phyloP scores from a whole-genome alignment of 139 green algal genomes.

The Gonium pectorale region DNA sequence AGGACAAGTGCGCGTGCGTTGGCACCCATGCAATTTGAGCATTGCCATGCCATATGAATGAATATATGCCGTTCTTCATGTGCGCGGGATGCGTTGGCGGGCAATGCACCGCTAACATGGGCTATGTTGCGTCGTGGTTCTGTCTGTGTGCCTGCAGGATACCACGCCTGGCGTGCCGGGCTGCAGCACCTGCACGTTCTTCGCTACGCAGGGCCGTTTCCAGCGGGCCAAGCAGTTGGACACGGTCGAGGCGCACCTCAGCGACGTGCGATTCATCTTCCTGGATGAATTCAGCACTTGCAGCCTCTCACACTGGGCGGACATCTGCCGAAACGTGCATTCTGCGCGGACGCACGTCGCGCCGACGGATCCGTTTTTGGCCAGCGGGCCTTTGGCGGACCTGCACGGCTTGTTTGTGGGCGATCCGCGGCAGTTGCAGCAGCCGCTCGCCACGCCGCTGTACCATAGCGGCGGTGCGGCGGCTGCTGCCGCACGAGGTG shows the following conservation, averaged over 20 bases:
- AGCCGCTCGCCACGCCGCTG: background rate
- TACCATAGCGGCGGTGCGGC: background rate
- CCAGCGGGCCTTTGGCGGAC: background rate
- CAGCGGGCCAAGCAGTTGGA: too few relatives aligned
- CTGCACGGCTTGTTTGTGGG: background rate
- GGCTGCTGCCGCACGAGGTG: too few relatives aligned
- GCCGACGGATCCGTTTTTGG: background rate
- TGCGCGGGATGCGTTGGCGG: too few relatives aligned
- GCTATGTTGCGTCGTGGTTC: background rate
- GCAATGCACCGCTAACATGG: background rate
- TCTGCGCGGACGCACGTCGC: background rate
- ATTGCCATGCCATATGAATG: background rate
- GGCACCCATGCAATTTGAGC: background rate
- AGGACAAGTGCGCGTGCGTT: too few relatives aligned
- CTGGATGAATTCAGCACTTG: conserved; percentile 24
- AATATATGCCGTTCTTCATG: too few relatives aligned
- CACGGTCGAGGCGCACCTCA: background rate
- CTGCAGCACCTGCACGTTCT: background rate
- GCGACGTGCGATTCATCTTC: background rate
- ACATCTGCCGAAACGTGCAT: background rate
- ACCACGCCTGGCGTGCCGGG: background rate
- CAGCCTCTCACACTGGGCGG: background rate
- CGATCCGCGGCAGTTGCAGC: background rate
- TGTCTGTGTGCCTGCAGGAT: too few relatives aligned
- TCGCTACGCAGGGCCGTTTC: background rate